Conservation (phyloP, 2,329 filamentous ascomycete species). For the Colletotrichum siamense region DNA sequence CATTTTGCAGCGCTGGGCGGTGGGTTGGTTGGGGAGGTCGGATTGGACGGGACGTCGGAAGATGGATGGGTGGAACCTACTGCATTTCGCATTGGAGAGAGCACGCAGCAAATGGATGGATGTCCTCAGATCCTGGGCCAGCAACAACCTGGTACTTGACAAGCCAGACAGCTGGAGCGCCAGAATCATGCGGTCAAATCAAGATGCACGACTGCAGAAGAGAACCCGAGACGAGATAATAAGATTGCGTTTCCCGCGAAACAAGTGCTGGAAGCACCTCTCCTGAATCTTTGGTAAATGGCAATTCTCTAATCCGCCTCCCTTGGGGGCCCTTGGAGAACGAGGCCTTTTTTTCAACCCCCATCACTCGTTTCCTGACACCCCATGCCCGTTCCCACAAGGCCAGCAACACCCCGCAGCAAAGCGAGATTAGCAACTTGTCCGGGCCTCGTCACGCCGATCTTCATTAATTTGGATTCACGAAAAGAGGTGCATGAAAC, state of each 20-base stretch:
- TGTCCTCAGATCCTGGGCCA: neutral
- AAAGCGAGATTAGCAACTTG: slow-evolving; percentile 16
- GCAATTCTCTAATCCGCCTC: neutral
- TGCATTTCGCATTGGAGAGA: neutral
- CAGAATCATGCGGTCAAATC: neutral
- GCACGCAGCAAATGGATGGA: neutral
- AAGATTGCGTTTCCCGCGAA: neutral
- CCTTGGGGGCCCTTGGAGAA: neutral
- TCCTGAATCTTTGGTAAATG: neutral
- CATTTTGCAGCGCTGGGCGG: slow-evolving; percentile 1
- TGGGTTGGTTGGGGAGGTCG: neutral
- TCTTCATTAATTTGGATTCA: slow-evolving; percentile 8
- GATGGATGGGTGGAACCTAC: neutral
- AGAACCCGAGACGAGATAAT: neutral
- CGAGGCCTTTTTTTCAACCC: neutral
- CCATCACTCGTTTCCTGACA: neutral
- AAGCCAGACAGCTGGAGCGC: neutral
- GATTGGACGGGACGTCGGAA: neutral
- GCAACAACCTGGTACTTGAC: too few species aligned
- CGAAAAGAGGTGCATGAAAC: neutral
- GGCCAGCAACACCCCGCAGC: neutral
- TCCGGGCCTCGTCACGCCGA: neutral
- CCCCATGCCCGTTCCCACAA: neutral
- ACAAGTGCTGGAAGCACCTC: neutral
- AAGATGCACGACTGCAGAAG: neutral